Conservation (phyloP, 2,329 filamentous ascomycete species). For the Lasiodiplodia hormozganensis region DNA sequence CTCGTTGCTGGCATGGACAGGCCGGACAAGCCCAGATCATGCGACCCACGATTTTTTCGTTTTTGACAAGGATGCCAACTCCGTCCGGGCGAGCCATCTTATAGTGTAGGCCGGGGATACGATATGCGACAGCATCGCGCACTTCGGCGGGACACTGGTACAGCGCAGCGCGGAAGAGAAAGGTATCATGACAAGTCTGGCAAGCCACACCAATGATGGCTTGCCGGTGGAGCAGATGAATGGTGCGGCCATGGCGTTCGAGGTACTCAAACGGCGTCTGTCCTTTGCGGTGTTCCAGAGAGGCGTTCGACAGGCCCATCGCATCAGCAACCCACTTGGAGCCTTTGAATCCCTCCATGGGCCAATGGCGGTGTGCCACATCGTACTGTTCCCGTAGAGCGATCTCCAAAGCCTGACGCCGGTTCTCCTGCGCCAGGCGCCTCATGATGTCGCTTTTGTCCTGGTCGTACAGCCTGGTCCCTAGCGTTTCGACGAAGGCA, state of each 20-base stretch:
- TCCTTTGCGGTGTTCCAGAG: not conserved
- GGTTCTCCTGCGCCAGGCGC: too few species aligned
- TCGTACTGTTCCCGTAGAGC: not conserved
- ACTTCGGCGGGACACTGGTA: not conserved
- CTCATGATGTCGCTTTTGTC: too few species aligned
- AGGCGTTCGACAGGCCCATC: not conserved
- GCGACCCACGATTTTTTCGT: not conserved
- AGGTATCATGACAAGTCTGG: not conserved
- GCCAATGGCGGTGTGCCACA: not conserved
- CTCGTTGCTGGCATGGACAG: not conserved
- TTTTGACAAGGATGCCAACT: not conserved
- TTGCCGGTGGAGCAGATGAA: not conserved
- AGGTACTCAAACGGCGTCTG: not conserved
- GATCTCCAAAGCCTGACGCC: too few species aligned
- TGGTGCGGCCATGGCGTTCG: not conserved
- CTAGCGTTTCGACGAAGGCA: not conserved
- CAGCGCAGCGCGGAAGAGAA: not conserved
- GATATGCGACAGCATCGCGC: too few species aligned
- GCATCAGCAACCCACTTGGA: conserved; percentile 1
- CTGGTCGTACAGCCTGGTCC: too few species aligned
- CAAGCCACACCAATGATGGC: not conserved
- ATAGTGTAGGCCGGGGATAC: not conserved
- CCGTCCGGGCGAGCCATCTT: not conserved
- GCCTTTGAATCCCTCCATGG: not conserved
- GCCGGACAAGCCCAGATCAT: conserved; percentile 5